Evolutionary conservation across 1,284 basidiomycete genomes (phyloP).

Genomic region (Gymnopus androsaceus): DNA sequence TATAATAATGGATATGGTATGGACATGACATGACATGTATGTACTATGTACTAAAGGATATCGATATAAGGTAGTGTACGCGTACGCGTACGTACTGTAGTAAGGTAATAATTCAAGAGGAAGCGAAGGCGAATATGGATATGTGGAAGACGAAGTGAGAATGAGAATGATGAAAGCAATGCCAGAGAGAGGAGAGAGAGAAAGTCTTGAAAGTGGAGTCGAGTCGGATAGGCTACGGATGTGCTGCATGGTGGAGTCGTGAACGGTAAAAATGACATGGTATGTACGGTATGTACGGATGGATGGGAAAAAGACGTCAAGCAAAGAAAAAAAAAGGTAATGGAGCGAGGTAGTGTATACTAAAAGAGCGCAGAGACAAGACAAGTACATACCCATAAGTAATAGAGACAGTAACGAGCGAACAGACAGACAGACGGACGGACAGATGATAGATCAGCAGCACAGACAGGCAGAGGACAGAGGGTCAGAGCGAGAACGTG

Average conservation of each 20-base stretch:
- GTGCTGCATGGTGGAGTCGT: too few relatives aligned
- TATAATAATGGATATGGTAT: too few relatives aligned
- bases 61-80: not conserved
- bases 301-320: not conserved
- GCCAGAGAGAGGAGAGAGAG: not conserved
- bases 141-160: not conserved
- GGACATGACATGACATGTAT: constrained; percentile 35
- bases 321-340: constrained; percentile 18
- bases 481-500: constrained; percentile 29
- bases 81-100: not conserved
- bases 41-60: constrained; percentile 27
- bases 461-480: constrained; percentile 16
- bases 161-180: constrained; percentile 22
- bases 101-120: constrained; percentile 14
- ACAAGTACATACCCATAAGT: constrained; percentile 10
- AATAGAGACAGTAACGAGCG: constrained; percentile 17
- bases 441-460: constrained; percentile 11
- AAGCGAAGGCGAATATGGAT: too few relatives aligned
- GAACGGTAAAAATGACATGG: too few relatives aligned
- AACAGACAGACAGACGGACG: too few relatives aligned
- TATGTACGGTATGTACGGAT: constrained; percentile 18
- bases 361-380: constrained; percentile 18
- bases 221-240: constrained; percentile 5
- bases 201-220: too few relatives aligned
- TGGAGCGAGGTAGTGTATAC: constrained; percentile 16